Evolutionary conservation across 140 eudicot species (phyloP).

Genomic region (Cichorium intybus): DNA sequence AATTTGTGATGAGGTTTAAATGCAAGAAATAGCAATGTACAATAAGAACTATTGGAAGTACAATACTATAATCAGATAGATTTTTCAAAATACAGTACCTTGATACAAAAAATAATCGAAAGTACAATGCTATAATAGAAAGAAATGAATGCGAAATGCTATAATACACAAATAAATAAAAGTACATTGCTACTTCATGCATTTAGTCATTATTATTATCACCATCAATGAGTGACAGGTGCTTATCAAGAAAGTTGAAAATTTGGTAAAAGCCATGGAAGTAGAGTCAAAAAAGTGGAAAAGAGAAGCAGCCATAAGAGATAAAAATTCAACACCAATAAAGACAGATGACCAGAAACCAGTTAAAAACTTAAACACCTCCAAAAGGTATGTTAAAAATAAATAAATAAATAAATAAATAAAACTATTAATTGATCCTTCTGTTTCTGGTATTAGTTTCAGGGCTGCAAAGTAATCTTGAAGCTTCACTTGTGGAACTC

Average conservation of each 20-base stretch:
- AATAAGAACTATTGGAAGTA: too few relatives aligned
- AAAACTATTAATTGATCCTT: not conserved
- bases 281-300: constrained; percentile 69
- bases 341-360: constrained; percentile 48
- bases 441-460: constrained; percentile 4
- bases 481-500: constrained; percentile 20
- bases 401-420: not conserved
- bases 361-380: constrained; percentile 38
- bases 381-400: constrained; percentile 42
- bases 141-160: too few relatives aligned
- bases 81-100: too few relatives aligned
- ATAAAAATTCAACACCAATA: constrained; percentile 38
- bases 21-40: too few relatives aligned
- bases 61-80: too few relatives aligned
- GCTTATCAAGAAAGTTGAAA: constrained; percentile 69
- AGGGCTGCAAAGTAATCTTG: constrained; percentile 40
- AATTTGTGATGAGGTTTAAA: too few relatives aligned
- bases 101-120: too few relatives aligned
- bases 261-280: constrained; percentile 66
- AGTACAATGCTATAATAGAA: too few relatives aligned
- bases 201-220: not conserved
- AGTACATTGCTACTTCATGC: not conserved
- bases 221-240: constrained; percentile 34
- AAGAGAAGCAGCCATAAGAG: constrained; percentile 62
- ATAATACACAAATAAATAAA: too few relatives aligned